Evolutionary conservation across 352 stramenopile genomes (phyloP).

Genomic region (Plasmopara viticola): DNA sequence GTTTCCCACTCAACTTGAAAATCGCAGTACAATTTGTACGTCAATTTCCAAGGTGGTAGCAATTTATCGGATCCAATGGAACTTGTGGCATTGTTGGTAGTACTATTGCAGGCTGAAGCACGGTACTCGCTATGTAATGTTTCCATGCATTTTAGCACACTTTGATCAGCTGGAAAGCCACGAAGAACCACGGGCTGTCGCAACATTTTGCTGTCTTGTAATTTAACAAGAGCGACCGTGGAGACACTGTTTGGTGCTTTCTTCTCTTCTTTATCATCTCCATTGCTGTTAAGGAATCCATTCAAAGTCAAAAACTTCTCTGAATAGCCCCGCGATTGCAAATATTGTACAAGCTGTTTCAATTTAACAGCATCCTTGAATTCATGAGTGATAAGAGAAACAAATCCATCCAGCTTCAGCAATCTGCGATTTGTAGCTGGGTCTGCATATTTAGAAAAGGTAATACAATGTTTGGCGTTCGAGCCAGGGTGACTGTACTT

Average conservation of each 20-base stretch:
- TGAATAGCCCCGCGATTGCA: conserved; percentile 38
- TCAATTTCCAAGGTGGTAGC: conserved; percentile 66
- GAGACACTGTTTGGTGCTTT: conserved; percentile 5
- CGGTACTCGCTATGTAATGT: conserved; percentile 31
- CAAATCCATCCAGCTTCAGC: conserved; percentile 36
- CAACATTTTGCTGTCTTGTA: conserved; percentile 6
- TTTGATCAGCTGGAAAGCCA: conserved; percentile 60
- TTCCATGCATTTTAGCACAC: conserved; percentile 74
- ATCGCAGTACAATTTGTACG: conserved; percentile 69
- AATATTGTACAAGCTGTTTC: conserved; percentile 41
- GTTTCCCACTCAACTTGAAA: conserved; percentile 55
- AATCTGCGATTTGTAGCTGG: conserved; percentile 24
- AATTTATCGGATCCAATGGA: conserved; percentile 6
- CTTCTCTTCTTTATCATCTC: conserved; percentile 25
- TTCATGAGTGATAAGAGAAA: conserved; percentile 35
- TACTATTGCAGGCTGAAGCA: conserved; percentile 1
- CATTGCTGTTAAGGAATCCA: conserved; percentile 12
- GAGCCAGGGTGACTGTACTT: conserved; percentile 23
- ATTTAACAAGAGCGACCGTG: conserved; percentile 5
- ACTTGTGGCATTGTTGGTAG: conserved; percentile 1
- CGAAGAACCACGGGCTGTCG: conserved; percentile 23
- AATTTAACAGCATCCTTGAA: conserved; percentile 37
- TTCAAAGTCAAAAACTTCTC: conserved; percentile 21
- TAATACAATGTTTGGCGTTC: conserved; percentile 36
- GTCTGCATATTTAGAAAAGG: conserved; percentile 65